Evolutionary conservation across 768 basidiomycete genomes (phyloP).

Genomic region (Agrocybe pediades): DNA sequence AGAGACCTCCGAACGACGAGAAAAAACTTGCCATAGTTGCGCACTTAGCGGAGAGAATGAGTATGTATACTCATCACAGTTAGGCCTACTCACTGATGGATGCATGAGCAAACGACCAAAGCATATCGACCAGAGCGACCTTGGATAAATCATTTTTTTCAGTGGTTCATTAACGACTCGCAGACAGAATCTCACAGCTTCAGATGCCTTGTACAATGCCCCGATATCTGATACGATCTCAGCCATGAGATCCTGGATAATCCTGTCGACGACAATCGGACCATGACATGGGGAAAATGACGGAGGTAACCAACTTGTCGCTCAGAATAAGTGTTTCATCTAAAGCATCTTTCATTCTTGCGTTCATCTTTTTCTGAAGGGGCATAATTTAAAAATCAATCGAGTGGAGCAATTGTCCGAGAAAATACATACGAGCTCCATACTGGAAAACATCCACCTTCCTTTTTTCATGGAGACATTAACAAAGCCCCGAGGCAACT

Average conservation of each 20-base stretch:
- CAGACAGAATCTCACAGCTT: constrained; percentile 56
- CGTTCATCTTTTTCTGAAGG: constrained; percentile 80
- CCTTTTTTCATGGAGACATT: constrained; percentile 68
- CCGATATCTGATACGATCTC: constrained; percentile 74
- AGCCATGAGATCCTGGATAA: constrained; percentile 75
- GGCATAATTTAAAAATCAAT: background rate
- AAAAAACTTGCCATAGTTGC: constrained; percentile 42
- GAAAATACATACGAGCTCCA: constrained; percentile 67
- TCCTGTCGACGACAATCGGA: constrained; percentile 41
- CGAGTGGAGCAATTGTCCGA: background rate
- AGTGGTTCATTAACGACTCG: background rate
- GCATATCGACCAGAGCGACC: constrained; percentile 88
- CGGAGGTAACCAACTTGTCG: constrained; percentile 51
- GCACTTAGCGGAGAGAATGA: constrained; percentile 32
- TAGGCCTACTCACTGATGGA: constrained; percentile 66
- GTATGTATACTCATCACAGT: too few species aligned
- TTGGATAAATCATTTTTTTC: constrained; percentile 29
- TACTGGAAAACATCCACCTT: constrained; percentile 74
- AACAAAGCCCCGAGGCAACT: constrained; percentile 71
- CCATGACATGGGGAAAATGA: background rate
- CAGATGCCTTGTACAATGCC: constrained; percentile 86
- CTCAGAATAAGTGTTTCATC: constrained; percentile 88
- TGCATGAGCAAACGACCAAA: constrained; percentile 85
- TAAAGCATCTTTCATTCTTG: constrained; percentile 87
- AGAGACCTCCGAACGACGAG: background rate